Percentiles rank a stretch among this genome's conserved stretches.
Conservation (phyloP, 1,284 basidiomycete genomes). For the Rhodotorula sp. region DNA sequence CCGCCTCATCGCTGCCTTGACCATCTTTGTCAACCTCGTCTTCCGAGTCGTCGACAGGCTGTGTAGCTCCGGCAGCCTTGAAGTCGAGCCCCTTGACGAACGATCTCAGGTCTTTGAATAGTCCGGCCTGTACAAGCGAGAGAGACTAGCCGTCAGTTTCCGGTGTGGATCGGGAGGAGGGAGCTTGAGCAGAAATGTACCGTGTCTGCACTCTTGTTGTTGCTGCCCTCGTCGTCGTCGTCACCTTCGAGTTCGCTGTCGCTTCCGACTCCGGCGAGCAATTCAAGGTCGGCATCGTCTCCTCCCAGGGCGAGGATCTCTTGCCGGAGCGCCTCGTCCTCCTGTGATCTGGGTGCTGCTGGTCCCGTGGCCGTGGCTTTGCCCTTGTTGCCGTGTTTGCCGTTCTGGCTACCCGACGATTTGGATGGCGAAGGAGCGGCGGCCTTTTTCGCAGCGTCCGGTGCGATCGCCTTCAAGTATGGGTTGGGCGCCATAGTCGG, state of each 20-base stretch:
- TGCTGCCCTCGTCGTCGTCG: slow-evolving; percentile 42
- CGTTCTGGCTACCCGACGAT: not conserved
- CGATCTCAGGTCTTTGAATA: slow-evolving; percentile 52
- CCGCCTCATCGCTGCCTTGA: slow-evolving; percentile 6
- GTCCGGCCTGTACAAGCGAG: slow-evolving; percentile 31
- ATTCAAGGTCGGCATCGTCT: slow-evolving; percentile 56
- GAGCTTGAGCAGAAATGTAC: not conserved
- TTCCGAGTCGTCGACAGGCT: slow-evolving; percentile 8
- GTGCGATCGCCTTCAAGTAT: slow-evolving; percentile 30
- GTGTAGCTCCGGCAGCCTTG: slow-evolving; percentile 36
- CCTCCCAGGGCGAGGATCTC: slow-evolving; percentile 58
- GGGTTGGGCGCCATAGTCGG: slow-evolving; percentile 27
- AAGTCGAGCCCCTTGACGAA: slow-evolving; percentile 62
- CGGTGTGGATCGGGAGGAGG: not conserved
- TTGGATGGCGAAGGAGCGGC: not conserved
- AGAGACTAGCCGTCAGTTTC: not conserved
- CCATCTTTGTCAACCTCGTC: slow-evolving; percentile 50
- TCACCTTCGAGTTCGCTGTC: slow-evolving; percentile 49
- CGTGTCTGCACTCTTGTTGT: not conserved
- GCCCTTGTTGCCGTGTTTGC: slow-evolving; percentile 2
- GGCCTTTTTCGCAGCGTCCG: not conserved
- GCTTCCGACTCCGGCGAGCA: slow-evolving; percentile 53
- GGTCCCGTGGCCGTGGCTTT: not conserved
- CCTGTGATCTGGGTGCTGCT: slow-evolving; percentile 5
- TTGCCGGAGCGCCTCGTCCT: slow-evolving; percentile 43